A percentile compares a stretch with the other conserved stretches of the same genome.
These are phyloP conservation scores for Geotrichum bryndzae DNA, from an alignment of 1,139 yeast species.

Conservation along the genomic window DNA sequence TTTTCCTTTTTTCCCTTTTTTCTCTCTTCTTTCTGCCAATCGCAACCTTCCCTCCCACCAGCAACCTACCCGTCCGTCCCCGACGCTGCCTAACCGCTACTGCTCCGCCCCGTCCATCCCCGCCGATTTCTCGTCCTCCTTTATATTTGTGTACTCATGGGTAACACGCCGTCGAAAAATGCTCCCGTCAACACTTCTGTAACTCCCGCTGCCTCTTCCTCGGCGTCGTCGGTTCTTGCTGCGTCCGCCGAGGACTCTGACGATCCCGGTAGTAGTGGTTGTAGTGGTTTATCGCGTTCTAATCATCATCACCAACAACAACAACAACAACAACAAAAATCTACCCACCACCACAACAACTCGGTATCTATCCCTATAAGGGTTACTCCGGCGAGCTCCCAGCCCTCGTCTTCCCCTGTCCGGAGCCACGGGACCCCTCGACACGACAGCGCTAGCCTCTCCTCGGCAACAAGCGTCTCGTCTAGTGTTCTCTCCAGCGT, in stretches of 20 bases:
- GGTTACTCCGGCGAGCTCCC: background rate
- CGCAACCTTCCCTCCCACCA: background rate
- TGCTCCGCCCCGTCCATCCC: background rate
- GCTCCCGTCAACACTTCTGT: constrained; percentile 26
- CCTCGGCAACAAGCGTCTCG: constrained; percentile 11
- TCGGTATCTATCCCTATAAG: background rate
- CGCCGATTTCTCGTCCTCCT: background rate
- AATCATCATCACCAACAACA: background rate
- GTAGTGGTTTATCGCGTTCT: constrained; percentile 20
- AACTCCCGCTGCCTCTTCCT: constrained; percentile 22
- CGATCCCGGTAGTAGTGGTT: constrained; percentile 28
- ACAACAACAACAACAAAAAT: constrained; percentile 1
- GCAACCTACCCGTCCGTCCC: background rate
- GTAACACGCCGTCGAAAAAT: constrained; percentile 33
- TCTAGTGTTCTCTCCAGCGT: constrained; percentile 15
- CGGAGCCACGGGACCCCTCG: background rate
- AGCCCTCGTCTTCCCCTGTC: background rate
- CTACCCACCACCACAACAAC: background rate
- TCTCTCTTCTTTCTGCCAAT: background rate
- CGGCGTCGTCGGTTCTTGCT: constrained; percentile 13
- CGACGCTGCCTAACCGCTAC: constrained; percentile 6
- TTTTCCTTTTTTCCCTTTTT: background rate
- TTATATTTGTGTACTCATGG: constrained; percentile 25
- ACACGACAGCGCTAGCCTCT: constrained; percentile 10
- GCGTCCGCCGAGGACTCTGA: constrained; percentile 26